Base-by-base conservation (phyloP, 2,329 filamentous ascomycete species). In the Trichophaea hybrida region DNA sequence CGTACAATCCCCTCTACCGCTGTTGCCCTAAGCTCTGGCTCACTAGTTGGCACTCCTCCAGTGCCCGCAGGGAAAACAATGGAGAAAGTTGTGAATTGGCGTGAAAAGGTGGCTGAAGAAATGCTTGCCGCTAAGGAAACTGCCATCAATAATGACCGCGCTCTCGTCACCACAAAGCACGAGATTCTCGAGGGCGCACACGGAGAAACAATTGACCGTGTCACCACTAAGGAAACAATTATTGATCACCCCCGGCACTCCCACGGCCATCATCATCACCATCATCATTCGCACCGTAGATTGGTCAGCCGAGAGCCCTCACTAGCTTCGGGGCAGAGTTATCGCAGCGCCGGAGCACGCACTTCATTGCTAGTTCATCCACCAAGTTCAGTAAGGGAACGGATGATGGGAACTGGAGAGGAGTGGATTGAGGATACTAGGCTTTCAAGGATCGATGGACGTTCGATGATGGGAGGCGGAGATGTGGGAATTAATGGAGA, bases 401-500 rank as follows among this genome's bases (percentile, higher is more conserved):
- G 50, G 6, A 24, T 53, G 7, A 53, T 37, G 31, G 24, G 50
- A n/a, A 5, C n/a, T 17, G 12, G 48, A 50, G 48, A 32, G 48
- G 50, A 37, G 31, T 53, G 50, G 34, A 8, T n/a, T n/a, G 50
- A 53, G 31, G 50, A 53, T 24, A 8, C 44, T 12, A 12, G 44
- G 10, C n/a, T 43, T 15, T 10, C 38, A 10, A 43, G 31, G 15
- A 32, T 12, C n/a, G 48, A 24, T 51, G 48, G 31, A 8, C 12
- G 32, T 12, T 10, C 10, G 50, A 35, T 34, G 50, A 37, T 53
- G 32, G 50, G 32, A 5, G 50, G 50, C 37, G 50, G 50, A 1
- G 50, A 53, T 53, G 33, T 53, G n/a, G 50, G 50, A 4, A 33
- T 53, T n/a, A 53, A 53, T 53, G 50, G 50, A 13, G 50, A 37